Percentiles rank a stretch among this genome's conserved stretches.
Conservation (phyloP, 768 basidiomycete genomes). For the Suillus lakei region DNA sequence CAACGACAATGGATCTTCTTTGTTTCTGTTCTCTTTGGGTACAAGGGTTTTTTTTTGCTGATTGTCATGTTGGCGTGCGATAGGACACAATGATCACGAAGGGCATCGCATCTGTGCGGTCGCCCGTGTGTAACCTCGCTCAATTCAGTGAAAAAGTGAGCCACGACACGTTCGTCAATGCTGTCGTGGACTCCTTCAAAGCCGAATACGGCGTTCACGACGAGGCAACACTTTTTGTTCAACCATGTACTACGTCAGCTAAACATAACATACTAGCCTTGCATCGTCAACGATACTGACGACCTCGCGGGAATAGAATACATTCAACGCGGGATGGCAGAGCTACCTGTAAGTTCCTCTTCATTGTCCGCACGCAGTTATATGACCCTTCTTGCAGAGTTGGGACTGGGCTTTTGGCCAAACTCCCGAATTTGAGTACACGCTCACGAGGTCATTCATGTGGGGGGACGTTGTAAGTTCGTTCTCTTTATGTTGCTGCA, state of each 20-base stretch:
- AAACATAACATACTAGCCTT: conserved; percentile 37
- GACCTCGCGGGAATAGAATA: conserved; percentile 54
- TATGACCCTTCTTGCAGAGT: conserved; percentile 49
- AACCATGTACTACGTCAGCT: neutral
- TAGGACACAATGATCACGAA: conserved; percentile 83
- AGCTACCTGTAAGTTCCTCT: conserved; percentile 63
- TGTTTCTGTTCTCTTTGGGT: neutral
- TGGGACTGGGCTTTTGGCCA: conserved; percentile 96
- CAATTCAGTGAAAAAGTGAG: conserved; percentile 54
- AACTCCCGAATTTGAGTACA: conserved; percentile 90
- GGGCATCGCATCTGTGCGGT: conserved; percentile 89
- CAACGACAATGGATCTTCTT: neutral
- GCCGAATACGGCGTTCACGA: conserved; percentile 53
- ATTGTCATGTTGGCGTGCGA: neutral
- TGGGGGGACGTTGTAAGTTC: conserved; percentile 55
- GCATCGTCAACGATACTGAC: conserved; percentile 49
- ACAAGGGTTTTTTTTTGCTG: neutral
- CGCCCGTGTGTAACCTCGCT: conserved; percentile 86
- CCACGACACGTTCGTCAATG: conserved; percentile 73
- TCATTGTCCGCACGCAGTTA: neutral
- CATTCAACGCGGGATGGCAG: conserved; percentile 70
- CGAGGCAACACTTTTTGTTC: conserved; percentile 28
- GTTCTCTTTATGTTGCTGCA: conserved; percentile 17
- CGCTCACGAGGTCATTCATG: conserved; percentile 44
- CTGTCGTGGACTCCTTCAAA: conserved; percentile 72